Base-by-base conservation (phyloP, 2,329 filamentous ascomycete species). In the Colletotrichum lupini region DNA sequence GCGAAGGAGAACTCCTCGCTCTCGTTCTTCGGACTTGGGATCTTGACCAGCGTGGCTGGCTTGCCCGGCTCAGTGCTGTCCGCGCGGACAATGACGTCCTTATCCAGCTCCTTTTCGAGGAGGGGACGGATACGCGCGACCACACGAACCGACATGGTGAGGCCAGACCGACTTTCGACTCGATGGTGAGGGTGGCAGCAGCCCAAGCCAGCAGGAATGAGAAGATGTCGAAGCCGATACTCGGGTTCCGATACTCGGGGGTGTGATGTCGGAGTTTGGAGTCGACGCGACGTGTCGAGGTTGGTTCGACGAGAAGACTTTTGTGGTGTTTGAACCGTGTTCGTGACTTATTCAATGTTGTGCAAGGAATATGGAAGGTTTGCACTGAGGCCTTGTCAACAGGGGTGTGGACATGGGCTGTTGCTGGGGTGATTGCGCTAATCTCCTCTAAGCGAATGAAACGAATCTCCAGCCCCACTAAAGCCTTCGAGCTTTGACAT, bases 1-100 rank as follows among this genome's bases (percentile, higher is more conserved):
- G 95, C 91, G 82, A 98, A 99, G 67, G 93, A 95, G 83, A 95
- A 98, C 79, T 95, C 93, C 83, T 98, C 96, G 26, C 89, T 87
- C 76, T 94, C 94, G 79, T 98, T 98, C 86, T 97, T 98, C 0
- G 96, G 95, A 80, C 95, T 98, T 4, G 96, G 96, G 78, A 98
- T 97, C 81, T 93, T 93, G 79, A 98, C 91, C 35, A 97, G 85
- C 30, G 88, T 92, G 75, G 89, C 90, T 24, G 91, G 87, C 76
- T 87, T 89, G 76, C 89, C 89, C 59, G 89, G 85, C 64, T 92
- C 89, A 70, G 87, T 89, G 74, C 88, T 90, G 60, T 92, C 92
- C 9, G 91, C 89, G 61, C 85, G 87, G 76, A 98, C 92, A 77
- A 98, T 98, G 74, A 94, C 89, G 85, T 98, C 96, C 83, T 93